Evolutionary conservation across 371 early-diverging fungal species (phyloP), one percentile per base, ranked within the genome.

Genomic region (Mucor mucedo): DNA sequence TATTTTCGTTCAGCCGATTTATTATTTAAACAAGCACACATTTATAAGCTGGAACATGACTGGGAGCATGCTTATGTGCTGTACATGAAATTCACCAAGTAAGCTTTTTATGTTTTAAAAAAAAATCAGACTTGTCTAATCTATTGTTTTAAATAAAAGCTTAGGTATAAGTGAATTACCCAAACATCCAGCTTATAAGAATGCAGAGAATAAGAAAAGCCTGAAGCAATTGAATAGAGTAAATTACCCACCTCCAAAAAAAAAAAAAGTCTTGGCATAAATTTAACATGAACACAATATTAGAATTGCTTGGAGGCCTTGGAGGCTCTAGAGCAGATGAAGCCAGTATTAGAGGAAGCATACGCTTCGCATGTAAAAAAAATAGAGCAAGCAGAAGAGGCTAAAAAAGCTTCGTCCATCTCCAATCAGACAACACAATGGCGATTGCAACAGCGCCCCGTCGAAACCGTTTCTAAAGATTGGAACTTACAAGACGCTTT

Each of bases 41-140:
- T 84, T 10, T 87, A 87, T 64, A 70, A 69, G 44, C 55, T 49
- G 11, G 87, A 87, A 73, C 63, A 77, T 38, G 85, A 87, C 61
- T 58, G 78, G 8, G 79, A 83, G 48, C 78, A 78, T 50, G 81
- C 84, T 2, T 87, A 85, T 56, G 60, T 83, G 9, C 65, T 82
- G 0, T 84, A 83, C 49, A 78, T 87, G 79, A 80, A 82, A 47
- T 83, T 80, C 49, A 79, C 79, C 66, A 85, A 77, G 87, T 87
- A 79, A 55, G 72, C 39, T 44, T 11, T 49, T 45, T 21, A 30
- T 21, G n/a, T n/a, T 7, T 21, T 4, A 5, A n/a, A 14, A 4
- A 16, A 48, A 16, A 3, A 16, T 16, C 13, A 21, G 9, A 4
- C 27, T 58, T 16, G 21, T 21, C 21, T 29, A 10, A 41, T 47